A percentile compares a stretch with the other conserved stretches of the same genome.
Evolutionary conservation across 2,329 filamentous ascomycete species (phyloP).

Genomic region (Curvularia hawaiiensis): DNA sequence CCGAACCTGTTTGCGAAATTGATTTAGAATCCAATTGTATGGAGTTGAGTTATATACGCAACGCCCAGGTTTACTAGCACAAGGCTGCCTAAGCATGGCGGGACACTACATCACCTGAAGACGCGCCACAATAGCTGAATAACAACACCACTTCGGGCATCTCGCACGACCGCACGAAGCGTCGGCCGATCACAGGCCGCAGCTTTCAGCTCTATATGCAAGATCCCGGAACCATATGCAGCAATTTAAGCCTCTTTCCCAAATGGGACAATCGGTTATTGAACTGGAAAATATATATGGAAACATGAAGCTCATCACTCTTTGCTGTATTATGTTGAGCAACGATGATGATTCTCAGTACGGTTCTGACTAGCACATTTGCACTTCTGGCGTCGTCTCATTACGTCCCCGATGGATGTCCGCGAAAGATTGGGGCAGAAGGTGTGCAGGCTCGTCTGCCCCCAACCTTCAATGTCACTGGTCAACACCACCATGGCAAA

Average conservation of each 20-base stretch:
- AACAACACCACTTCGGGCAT: background rate
- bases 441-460: slow-evolving; percentile 15
- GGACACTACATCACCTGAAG: background rate
- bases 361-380: background rate
- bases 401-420: slow-evolving; percentile 1
- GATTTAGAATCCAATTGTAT: background rate
- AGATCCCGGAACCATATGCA: background rate
- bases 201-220: background rate
- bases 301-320: no score
- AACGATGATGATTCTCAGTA: background rate
- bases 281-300: background rate
- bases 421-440: slow-evolving; percentile 2
- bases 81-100: background rate
- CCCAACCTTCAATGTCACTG: background rate
- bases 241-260: background rate
- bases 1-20: background rate
- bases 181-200: background rate
- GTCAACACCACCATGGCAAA: background rate
- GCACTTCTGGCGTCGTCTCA: background rate
- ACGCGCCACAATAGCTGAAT: background rate
- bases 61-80: background rate
- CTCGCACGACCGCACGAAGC: background rate
- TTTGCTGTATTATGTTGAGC: background rate
- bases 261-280: background rate
- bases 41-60: background rate